These are phyloP conservation scores for Suillus sp. DNA, from an alignment of 768 basidiomycete genomes.

Conservation along the genomic window DNA sequence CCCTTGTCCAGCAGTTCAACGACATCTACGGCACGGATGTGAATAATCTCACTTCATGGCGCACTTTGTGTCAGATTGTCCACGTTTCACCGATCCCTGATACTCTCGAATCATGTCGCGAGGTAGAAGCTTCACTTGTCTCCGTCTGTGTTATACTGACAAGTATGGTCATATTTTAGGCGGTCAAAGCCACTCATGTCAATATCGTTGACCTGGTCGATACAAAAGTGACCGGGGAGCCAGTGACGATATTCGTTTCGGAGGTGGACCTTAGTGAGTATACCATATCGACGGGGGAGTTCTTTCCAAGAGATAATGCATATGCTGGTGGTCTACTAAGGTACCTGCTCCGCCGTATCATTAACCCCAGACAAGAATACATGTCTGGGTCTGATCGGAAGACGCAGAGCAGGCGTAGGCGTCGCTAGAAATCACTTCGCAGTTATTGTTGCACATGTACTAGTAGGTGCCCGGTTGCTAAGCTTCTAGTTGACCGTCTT, in stretches of 20 bases:
- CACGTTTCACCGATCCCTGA: conserved; percentile 21
- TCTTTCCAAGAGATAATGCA: conserved; percentile 32
- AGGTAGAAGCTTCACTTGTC: conserved; percentile 12
- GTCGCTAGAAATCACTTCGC: not conserved
- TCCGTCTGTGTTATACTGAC: not conserved
- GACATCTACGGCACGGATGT: conserved; percentile 23
- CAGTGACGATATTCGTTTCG: conserved; percentile 24
- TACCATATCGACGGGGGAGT: conserved; percentile 21
- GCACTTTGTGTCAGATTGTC: conserved; percentile 22
- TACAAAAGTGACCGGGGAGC: conserved; percentile 11
- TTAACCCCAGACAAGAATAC: conserved; percentile 9
- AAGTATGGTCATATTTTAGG: conserved; percentile 14
- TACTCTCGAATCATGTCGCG: conserved; percentile 19
- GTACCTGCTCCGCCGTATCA: conserved; percentile 29
- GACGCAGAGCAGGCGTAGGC: not conserved
- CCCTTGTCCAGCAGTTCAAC: conserved; percentile 31
- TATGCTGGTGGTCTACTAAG: conserved; percentile 33
- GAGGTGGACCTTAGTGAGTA: conserved; percentile 26
- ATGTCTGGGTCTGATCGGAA: not conserved
- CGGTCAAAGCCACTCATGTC: conserved; percentile 28
- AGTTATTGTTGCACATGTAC: not conserved
- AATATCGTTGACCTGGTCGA: conserved; percentile 37
- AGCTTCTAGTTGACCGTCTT: not conserved
- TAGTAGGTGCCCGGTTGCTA: not conserved
- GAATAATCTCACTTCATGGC: conserved; percentile 22